Conservation (phyloP, 768 basidiomycete genomes). For the Gyrodon lividus region DNA sequence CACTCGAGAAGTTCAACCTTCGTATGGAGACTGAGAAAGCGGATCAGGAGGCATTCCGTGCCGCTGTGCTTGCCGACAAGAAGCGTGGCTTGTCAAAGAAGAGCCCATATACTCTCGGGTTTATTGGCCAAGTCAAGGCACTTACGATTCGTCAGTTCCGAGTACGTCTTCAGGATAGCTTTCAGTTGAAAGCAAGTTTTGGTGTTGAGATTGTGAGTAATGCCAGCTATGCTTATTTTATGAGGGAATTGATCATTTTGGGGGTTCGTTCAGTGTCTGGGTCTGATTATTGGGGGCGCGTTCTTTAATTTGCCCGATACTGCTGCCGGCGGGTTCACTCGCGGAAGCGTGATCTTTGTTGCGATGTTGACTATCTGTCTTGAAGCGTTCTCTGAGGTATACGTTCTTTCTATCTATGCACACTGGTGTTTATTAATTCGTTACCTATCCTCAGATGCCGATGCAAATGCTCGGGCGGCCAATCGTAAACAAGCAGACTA, state of each 20-base stretch:
- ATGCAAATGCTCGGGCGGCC: conserved; percentile 80
- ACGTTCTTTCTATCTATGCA: conserved; percentile 15
- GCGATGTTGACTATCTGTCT: conserved; percentile 66
- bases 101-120: conserved; percentile 82
- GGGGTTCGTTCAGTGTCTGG: conserved; percentile 7
- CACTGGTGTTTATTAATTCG: conserved; percentile 2
- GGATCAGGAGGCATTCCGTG: conserved; percentile 76
- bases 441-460: conserved; percentile 47
- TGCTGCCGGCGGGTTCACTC: conserved; percentile 82
- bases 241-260: conserved; percentile 1
- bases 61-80: conserved; percentile 74
- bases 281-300: conserved; percentile 70
- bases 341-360: conserved; percentile 78
- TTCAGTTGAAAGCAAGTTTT: conserved; percentile 74
- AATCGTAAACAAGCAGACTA: conserved; percentile 66
- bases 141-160: conserved; percentile 74
- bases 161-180: conserved; percentile 69
- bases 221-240: not conserved
- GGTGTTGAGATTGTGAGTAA: conserved; percentile 54
- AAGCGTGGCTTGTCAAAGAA: conserved; percentile 72
- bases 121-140: conserved; percentile 68
- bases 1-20: conserved; percentile 54
- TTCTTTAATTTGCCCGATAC: conserved; percentile 73
- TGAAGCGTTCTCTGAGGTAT: conserved; percentile 70
- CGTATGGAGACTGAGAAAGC: conserved; percentile 57